A percentile compares a stretch with the other conserved stretches of the same genome.
Conservation (phyloP, 2,329 filamentous ascomycete species). For the Scedosporium aurantiacum region DNA sequence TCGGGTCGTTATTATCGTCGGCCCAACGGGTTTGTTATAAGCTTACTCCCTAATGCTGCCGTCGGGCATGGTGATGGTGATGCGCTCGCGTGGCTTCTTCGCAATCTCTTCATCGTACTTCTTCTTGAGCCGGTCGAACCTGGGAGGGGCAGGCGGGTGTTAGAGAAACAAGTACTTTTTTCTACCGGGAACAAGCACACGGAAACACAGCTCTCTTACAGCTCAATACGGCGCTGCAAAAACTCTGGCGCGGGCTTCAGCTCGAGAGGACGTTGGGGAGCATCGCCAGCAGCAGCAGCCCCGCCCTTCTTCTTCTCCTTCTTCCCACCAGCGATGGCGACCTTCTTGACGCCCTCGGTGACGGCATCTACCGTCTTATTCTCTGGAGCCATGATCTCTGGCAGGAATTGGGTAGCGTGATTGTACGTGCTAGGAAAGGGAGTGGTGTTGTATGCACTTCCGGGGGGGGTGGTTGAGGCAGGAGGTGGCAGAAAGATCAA, state of each 20-base stretch:
- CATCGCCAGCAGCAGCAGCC: conserved; percentile 23
- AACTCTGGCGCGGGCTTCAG: conserved; percentile 55
- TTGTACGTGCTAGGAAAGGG: neutral
- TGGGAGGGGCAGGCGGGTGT: conserved; percentile 11
- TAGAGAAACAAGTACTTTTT: neutral
- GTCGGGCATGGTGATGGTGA: conserved; percentile 63
- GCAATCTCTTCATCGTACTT: conserved; percentile 68
- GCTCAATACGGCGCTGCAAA: conserved; percentile 67
- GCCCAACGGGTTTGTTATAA: neutral
- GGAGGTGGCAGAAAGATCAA: neutral
- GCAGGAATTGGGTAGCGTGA: neutral
- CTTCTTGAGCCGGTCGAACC: conserved; percentile 84
- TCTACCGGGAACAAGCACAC: neutral
- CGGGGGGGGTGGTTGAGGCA: neutral
- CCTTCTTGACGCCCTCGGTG: conserved; percentile 49
- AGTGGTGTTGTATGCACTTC: neutral
- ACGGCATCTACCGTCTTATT: conserved; percentile 36
- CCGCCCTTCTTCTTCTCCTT: conserved; percentile 44
- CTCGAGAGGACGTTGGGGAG: conserved; percentile 31
- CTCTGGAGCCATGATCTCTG: conserved; percentile 33
- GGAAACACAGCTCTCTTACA: conserved; percentile 3
- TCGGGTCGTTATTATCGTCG: neutral
- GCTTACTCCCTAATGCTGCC: conserved; percentile 48
- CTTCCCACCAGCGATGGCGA: conserved; percentile 39
- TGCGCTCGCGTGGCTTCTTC: conserved; percentile 59